phyloP scores from a whole-genome alignment of 2,329 filamentous ascomycete species.

The Septoria linicola region DNA sequence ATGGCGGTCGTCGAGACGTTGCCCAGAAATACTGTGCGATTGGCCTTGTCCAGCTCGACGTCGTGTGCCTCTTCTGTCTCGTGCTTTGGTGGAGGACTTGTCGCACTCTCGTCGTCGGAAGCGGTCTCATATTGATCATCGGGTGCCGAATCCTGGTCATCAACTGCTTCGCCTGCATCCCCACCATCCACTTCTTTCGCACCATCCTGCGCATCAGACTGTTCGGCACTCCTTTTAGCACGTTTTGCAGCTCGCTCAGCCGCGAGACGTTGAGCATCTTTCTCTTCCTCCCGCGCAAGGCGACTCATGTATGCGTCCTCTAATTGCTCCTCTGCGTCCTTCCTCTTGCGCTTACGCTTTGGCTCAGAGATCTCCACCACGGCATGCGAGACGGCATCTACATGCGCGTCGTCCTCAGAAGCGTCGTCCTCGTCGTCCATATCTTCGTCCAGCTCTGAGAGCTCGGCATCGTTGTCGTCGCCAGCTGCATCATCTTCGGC shows the following conservation, averaged over 20 bases:
- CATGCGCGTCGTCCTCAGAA: conserved; percentile 27
- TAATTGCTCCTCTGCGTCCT: conserved; percentile 58
- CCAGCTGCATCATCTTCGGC: conserved; percentile 35
- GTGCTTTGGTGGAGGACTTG: conserved; percentile 59
- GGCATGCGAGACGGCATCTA: conserved; percentile 22
- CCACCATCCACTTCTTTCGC: conserved; percentile 26
- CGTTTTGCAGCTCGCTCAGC: conserved; percentile 36
- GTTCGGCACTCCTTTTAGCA: conserved; percentile 31
- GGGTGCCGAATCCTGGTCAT: conserved; percentile 29
- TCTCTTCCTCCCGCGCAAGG: conserved; percentile 52
- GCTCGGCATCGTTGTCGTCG: conserved; percentile 33
- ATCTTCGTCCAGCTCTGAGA: conserved; percentile 25
- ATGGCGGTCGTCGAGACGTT: conserved; percentile 86
- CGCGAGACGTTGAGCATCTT: conserved; percentile 31
- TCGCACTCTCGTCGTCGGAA: conserved; percentile 40
- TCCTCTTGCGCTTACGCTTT: conserved; percentile 58
- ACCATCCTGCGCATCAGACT: conserved; percentile 12
- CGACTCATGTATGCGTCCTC: conserved; percentile 69
- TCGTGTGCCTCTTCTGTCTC: conserved; percentile 48
- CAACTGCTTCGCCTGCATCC: conserved; percentile 30
- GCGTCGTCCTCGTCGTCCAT: conserved; percentile 22
- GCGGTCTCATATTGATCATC: conserved; percentile 28
- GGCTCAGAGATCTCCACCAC: conserved; percentile 37
- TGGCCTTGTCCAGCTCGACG: conserved; percentile 76
- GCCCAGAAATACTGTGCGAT: conserved; percentile 85